Base-by-base conservation (phyloP, 495 filamentous ascomycete species). In the Cercophora newfieldiana region DNA sequence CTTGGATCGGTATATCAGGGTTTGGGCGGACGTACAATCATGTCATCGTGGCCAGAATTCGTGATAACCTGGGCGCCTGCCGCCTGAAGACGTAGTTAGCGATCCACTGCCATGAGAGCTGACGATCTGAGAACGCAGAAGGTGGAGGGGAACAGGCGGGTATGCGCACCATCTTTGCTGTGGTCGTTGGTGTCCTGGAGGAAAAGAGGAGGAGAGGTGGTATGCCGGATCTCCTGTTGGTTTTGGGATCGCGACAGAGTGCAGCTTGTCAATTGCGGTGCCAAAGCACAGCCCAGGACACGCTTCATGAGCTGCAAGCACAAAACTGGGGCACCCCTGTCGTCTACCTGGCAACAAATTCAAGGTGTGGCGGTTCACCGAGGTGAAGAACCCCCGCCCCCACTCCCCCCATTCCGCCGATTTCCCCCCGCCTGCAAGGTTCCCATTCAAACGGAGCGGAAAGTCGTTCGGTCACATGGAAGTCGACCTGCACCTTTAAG, bases 1-100 rank as follows among this genome's bases (percentile, higher is more conserved):
- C 16, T 54, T 19, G 18, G 57, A 58, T 44, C 37, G 54, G 24
- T n/a, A 24, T 5, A 30, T 57, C 54, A 26, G 26, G 50, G 12
- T 44, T 28, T 28, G 24, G 65, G 62, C 61, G 28, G 70, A 88
- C 92, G 75, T 92, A 98, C 94, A 84, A 99, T 97, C 94, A 99
- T 98, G 77, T 97, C 94, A 89, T 98, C 96, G 80, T 99, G 95
- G 74, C 91, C 75, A 63, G 75, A 71, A 67, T 78, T 78, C 65
- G 72, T 69, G 53, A 78, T 78, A 33, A 78, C 71, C 44, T 78
- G 75, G 1, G 75, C 66, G 63, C 72, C 69, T 66, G 74, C 70
- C 58, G 74, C 61, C 74, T 74, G 64, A 53, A 24, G 49, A 54
- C 21, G 33, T 8, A 22, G 33, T 49, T 50, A 54, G 64, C 48